A percentile compares a stretch with the other conserved stretches of the same genome.
Evolutionary conservation across 148 eudicot genomes (phyloP).

Genomic region (Limonium bicolor): DNA sequence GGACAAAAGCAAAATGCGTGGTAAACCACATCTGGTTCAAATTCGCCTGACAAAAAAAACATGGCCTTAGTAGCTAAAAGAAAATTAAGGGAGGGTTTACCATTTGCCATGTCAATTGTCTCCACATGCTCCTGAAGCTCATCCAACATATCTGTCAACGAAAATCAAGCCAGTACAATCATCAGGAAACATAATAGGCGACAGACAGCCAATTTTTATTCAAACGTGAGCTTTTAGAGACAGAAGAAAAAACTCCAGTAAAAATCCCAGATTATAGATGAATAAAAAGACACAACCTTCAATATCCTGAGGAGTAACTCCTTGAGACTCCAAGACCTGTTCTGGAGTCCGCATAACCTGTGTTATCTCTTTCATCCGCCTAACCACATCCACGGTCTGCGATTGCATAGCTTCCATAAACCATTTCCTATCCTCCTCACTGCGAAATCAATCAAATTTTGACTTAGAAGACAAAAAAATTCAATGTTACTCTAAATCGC

Average conservation of each 20-base stretch:
- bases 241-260: no score
- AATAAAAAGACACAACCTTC: no score
- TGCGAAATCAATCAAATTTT: conserved; percentile 3
- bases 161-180: background rate
- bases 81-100: conserved; percentile 21
- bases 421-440: conserved; percentile 91
- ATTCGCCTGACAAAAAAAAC: no score
- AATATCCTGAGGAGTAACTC: conserved; percentile 64
- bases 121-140: conserved; percentile 99
- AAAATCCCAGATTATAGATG: no score
- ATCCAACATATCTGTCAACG: conserved; percentile 60
- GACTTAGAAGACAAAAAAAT: background rate
- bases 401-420: conserved; percentile 99
- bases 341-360: conserved; percentile 90
- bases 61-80: no score
- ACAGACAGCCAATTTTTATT: no score
- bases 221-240: no score
- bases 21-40: no score
- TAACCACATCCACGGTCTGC: conserved; percentile 65
- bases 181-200: background rate
- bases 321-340: conserved; percentile 69
- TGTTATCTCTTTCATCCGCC: conserved; percentile 92
- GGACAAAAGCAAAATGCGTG: no score
- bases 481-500: background rate
- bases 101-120: conserved; percentile 94